Conservation (phyloP, 2,329 filamentous ascomycete species). For the Arthrobotrys iridis region DNA sequence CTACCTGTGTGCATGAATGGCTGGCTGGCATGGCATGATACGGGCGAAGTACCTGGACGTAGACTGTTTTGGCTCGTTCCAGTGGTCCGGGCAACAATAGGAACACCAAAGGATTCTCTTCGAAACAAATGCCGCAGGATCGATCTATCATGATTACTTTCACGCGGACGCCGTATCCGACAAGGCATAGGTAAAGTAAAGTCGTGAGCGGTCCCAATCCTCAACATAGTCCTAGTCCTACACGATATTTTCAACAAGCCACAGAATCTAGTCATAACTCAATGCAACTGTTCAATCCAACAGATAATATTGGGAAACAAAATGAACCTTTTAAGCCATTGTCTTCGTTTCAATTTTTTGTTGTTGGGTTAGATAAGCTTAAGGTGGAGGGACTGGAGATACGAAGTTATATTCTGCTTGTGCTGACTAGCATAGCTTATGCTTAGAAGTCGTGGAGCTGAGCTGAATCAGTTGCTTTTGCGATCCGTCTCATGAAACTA, state of each 20-base stretch:
- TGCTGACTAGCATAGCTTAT: background rate
- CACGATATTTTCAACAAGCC: background rate
- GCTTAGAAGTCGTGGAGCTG: background rate
- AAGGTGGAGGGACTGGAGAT: background rate
- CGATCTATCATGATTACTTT: conserved; percentile 11
- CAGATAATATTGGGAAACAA: background rate
- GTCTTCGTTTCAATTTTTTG: conserved; percentile 13
- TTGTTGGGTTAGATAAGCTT: background rate
- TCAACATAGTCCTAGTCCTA: background rate
- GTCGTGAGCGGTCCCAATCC: background rate
- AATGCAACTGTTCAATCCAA: conserved; percentile 6
- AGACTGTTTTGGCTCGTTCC: conserved; percentile 5
- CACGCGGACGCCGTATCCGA: background rate
- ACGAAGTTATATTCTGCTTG: background rate
- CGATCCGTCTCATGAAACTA: background rate
- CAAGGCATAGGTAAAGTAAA: background rate
- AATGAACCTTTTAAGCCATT: background rate
- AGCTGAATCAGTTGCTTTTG: background rate
- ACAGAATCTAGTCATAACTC: background rate
- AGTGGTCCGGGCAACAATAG: background rate
- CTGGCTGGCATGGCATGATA: background rate
- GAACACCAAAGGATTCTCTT: conserved; percentile 1
- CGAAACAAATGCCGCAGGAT: conserved; percentile 17
- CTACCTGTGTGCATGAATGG: conserved; percentile 4
- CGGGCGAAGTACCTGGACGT: background rate